A percentile compares a stretch with the other conserved stretches of the same genome.
These are phyloP conservation scores for Cyberlindnera maritima DNA, from an alignment of 805 yeast genomes.

Conservation along the genomic window DNA sequence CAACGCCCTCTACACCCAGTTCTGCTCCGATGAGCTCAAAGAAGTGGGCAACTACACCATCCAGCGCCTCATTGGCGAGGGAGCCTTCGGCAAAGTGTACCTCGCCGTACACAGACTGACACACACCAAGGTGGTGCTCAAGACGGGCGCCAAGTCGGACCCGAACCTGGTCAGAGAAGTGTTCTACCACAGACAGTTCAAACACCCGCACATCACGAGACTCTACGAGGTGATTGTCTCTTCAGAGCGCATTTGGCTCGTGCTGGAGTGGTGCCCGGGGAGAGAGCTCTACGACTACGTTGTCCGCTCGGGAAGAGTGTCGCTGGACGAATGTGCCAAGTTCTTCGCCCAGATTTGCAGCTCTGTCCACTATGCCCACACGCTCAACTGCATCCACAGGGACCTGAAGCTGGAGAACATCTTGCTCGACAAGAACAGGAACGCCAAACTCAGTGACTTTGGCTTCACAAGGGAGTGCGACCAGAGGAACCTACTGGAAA, in stretches of 20 bases:
- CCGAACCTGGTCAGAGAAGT: conserved; percentile 89
- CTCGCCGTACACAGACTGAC: conserved; percentile 77
- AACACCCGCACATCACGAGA: conserved; percentile 79
- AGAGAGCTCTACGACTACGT: conserved; percentile 71
- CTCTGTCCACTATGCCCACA: conserved; percentile 68
- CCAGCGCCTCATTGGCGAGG: conserved; percentile 77
- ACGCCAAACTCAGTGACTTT: conserved; percentile 83
- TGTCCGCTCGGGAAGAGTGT: conserved; percentile 48
- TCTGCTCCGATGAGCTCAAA: conserved; percentile 44
- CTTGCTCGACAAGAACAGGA: conserved; percentile 50
- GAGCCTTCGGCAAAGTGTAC: conserved; percentile 90
- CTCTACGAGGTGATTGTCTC: conserved; percentile 78
- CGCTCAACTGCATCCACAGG: conserved; percentile 75
- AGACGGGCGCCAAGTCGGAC: conserved; percentile 73
- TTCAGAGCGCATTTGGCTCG: conserved; percentile 81
- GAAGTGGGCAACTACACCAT: conserved; percentile 83
- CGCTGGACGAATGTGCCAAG: conserved; percentile 45
- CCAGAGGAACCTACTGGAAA: conserved; percentile 57
- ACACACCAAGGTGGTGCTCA: conserved; percentile 76
- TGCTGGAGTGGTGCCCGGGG: conserved; percentile 84
- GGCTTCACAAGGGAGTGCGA: conserved; percentile 86
- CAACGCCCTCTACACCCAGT: conserved; percentile 52
- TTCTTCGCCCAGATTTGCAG: conserved; percentile 62
- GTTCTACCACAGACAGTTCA: conserved; percentile 80
- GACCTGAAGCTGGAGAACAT: conserved; percentile 84